A percentile compares a stretch with the other conserved stretches of the same genome.
phyloP scores from a whole-genome alignment of 768 basidiomycete genomes.

The Tylopilus sp. region DNA sequence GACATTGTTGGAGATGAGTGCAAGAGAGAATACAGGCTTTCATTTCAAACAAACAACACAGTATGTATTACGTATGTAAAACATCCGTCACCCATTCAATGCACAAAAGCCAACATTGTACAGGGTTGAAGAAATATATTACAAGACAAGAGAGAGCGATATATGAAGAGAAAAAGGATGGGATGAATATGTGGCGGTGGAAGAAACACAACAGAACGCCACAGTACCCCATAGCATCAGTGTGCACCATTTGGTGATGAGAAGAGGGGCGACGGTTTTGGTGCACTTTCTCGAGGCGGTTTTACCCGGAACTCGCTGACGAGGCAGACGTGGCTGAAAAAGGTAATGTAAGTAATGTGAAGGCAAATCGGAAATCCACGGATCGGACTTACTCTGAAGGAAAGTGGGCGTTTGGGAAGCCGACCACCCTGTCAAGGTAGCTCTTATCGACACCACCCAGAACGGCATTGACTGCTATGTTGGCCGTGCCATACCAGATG shows the following conservation, averaged over 20 bases:
- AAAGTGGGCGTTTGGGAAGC: constrained; percentile 96
- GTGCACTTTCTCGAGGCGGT: constrained; percentile 51
- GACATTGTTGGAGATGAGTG: background rate
- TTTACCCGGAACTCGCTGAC: constrained; percentile 77
- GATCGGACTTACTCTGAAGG: constrained; percentile 82
- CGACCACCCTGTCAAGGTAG: constrained; percentile 89
- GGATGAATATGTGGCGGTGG: constrained; percentile 4
- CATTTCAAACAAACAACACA: constrained; percentile 14
- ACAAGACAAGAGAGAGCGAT: constrained; percentile 23
- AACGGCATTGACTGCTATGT: constrained; percentile 75
- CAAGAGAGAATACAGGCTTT: constrained; percentile 12
- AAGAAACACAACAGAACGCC: background rate
- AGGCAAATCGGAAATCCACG: constrained; percentile 4
- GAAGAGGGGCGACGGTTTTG: constrained; percentile 39
- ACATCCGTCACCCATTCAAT: constrained; percentile 16
- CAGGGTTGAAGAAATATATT: constrained; percentile 20
- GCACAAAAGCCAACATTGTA: constrained; percentile 28
- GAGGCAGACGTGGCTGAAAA: constrained; percentile 66
- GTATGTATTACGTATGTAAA: constrained; percentile 22
- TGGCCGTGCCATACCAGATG: constrained; percentile 82
- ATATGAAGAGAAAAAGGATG: constrained; percentile 20
- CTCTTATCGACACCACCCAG: constrained; percentile 80
- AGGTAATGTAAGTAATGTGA: constrained; percentile 2
- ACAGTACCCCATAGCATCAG: constrained; percentile 14
- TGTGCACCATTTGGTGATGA: constrained; percentile 36